A percentile compares a stretch with the other conserved stretches of the same genome.
phyloP scores from a whole-genome alignment of 164 flowering plant species.

The Piper betle region DNA sequence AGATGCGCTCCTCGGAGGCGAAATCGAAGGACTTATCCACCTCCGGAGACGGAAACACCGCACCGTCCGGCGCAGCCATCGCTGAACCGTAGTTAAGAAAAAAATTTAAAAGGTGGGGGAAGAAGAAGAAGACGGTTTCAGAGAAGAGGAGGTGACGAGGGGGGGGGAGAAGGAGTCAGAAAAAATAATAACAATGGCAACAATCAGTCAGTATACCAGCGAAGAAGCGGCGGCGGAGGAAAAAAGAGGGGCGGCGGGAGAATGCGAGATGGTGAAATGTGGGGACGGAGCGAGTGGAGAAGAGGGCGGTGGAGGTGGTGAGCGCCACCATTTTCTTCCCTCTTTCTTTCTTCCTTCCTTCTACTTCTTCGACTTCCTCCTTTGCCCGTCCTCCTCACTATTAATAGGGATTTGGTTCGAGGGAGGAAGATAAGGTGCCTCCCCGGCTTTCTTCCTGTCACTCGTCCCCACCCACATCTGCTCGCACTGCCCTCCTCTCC shows the following conservation, averaged over 20 bases:
- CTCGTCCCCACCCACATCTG: no score
- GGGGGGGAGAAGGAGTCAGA: not conserved
- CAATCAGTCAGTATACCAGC: constrained; percentile 14
- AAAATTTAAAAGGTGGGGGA: not conserved
- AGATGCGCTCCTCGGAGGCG: constrained; percentile 68
- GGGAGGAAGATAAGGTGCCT: no score
- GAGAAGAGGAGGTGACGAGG: no score
- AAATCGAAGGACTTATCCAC: constrained; percentile 69
- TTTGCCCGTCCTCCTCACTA: no score
- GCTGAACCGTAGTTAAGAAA: constrained; percentile 20
- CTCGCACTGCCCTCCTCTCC: no score
- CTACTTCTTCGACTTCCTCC: no score
- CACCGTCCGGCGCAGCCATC: constrained; percentile 39
- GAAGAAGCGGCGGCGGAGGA: constrained; percentile 10
- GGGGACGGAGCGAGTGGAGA: constrained; percentile 16
- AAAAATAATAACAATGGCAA: constrained; percentile 7
- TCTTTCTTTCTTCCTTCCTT: not conserved
- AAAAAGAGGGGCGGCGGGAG: constrained; percentile 24
- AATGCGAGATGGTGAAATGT: constrained; percentile 28
- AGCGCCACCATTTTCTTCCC: constrained; percentile 19
- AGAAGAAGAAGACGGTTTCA: not conserved
- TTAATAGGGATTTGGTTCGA: no score
- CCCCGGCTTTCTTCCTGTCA: no score
- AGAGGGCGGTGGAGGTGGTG: constrained; percentile 19
- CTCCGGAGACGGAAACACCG: constrained; percentile 65